Conservation (phyloP, 192 early-diverging fungal genomes). For the Mortierella claussenii region DNA sequence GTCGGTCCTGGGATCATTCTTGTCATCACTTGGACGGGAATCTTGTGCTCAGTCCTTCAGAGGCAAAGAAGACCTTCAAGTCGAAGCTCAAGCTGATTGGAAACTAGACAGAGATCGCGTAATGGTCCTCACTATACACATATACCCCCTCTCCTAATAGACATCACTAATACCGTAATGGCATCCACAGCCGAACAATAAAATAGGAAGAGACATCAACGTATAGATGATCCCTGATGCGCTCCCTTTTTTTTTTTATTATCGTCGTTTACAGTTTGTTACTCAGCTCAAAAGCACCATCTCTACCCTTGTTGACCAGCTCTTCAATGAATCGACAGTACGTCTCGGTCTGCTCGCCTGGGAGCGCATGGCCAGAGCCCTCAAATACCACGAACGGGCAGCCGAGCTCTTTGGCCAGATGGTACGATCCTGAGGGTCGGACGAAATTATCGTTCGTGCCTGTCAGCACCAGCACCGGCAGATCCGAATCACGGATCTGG, state of each 20-base stretch:
- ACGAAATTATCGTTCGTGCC: conserved; percentile 46
- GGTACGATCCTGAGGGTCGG: conserved; percentile 42
- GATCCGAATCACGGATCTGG: conserved; percentile 15
- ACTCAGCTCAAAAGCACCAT: conserved; percentile 35
- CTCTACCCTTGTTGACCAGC: conserved; percentile 26
- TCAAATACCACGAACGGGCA: conserved; percentile 39
- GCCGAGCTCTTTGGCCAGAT: conserved; percentile 29
- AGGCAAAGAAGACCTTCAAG: conserved; percentile 7
- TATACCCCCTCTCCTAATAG: too few species aligned
- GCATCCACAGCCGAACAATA: not conserved
- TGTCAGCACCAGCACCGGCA: conserved; percentile 34
- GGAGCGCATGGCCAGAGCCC: conserved; percentile 42
- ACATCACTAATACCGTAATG: too few species aligned
- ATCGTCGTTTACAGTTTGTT: not conserved
- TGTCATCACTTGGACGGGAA: not conserved
- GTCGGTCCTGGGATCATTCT: conserved; percentile 45
- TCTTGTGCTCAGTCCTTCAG: too few species aligned
- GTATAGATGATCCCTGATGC: too few species aligned
- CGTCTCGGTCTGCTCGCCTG: conserved; percentile 35
- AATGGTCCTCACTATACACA: not conserved
- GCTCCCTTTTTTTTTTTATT: not conserved
- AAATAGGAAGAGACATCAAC: too few species aligned
- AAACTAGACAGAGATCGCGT: not conserved
- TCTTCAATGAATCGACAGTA: conserved; percentile 44
- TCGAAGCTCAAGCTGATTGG: conserved; percentile 13